Evolutionary conservation across 768 basidiomycete genomes (phyloP).

Genomic region (Chalciporus chontae): DNA sequence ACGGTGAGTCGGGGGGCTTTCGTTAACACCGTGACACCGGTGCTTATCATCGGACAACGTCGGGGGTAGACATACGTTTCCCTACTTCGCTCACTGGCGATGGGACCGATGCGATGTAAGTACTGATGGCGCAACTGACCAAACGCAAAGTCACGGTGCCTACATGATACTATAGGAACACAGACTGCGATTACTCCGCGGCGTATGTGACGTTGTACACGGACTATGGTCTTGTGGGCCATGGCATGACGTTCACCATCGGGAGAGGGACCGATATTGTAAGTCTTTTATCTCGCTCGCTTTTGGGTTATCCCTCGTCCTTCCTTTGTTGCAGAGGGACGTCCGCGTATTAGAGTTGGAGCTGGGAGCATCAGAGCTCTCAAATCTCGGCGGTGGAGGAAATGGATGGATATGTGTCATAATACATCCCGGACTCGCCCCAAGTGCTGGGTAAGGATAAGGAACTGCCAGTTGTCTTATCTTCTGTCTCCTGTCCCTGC

Average conservation of each 20-base stretch:
- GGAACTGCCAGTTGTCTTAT: not conserved
- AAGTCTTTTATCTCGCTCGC: slow-evolving; percentile 11
- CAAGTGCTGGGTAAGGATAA: not conserved
- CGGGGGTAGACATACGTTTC: slow-evolving; percentile 71
- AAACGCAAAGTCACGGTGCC: no score
- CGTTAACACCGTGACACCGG: not conserved
- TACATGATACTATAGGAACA: slow-evolving; percentile 56
- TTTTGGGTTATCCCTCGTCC: no score
- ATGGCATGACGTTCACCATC: slow-evolving; percentile 91
- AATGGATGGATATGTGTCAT: not conserved
- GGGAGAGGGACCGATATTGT: slow-evolving; percentile 93
- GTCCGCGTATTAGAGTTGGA: no score
- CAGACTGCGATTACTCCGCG: slow-evolving; percentile 91
- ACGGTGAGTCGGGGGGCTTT: slow-evolving; percentile 40
- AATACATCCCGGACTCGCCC: not conserved
- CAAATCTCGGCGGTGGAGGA: not conserved
- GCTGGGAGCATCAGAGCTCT: no score
- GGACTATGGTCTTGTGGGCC: slow-evolving; percentile 59
- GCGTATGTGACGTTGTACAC: slow-evolving; percentile 81
- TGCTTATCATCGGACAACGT: no score
- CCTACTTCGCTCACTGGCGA: slow-evolving; percentile 90
- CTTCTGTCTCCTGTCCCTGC: not conserved
- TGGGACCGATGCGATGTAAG: slow-evolving; percentile 88
- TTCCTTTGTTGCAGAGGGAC: no score
- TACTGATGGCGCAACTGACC: not conserved